Evolutionary conservation across 2,329 filamentous ascomycete genomes (phyloP).

Genomic region (Fusarium floridanum): DNA sequence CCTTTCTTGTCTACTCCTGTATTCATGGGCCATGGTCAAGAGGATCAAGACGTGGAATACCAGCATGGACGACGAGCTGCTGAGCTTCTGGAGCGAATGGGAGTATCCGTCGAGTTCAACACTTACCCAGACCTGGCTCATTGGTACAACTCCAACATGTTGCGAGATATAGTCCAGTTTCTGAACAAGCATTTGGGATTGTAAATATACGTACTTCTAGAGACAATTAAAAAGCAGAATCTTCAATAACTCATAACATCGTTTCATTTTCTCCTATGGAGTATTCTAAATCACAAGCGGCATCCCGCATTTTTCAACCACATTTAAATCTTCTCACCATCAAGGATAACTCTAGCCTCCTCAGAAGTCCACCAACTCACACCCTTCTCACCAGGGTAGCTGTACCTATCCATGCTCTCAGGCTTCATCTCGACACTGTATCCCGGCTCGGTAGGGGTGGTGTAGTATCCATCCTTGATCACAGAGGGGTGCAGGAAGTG

Average conservation of each 20-base stretch:
- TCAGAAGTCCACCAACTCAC: conserved; percentile 89
- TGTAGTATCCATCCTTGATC: conserved; percentile 88
- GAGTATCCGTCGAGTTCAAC: conserved; percentile 51
- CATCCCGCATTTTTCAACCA: conserved; percentile 12
- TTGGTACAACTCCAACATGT: conserved; percentile 59
- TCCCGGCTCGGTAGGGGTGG: conserved; percentile 84
- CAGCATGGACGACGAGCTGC: conserved; percentile 52
- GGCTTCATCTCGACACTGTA: conserved; percentile 96
- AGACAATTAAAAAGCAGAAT: no score
- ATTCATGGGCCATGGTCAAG: conserved; percentile 60
- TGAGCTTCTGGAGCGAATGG: conserved; percentile 51
- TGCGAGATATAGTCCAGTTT: conserved; percentile 54
- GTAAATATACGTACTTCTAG: no score
- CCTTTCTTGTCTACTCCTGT: conserved; percentile 52
- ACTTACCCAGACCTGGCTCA: conserved; percentile 59
- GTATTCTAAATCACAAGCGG: conserved; percentile 17
- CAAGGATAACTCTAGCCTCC: conserved; percentile 81
- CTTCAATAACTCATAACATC: conserved; percentile 32
- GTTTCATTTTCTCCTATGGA: conserved; percentile 19
- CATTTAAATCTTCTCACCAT: conserved; percentile 67
- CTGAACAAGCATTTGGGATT: conserved; percentile 23
- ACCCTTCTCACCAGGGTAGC: conserved; percentile 81
- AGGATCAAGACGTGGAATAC: conserved; percentile 58
- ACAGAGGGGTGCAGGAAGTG: conserved; percentile 87
- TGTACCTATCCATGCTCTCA: conserved; percentile 84